A percentile compares a stretch with the other conserved stretches of the same genome.
phyloP scores from a whole-genome alignment of 306 rosid genomes.

The Canavalia gladiata region DNA sequence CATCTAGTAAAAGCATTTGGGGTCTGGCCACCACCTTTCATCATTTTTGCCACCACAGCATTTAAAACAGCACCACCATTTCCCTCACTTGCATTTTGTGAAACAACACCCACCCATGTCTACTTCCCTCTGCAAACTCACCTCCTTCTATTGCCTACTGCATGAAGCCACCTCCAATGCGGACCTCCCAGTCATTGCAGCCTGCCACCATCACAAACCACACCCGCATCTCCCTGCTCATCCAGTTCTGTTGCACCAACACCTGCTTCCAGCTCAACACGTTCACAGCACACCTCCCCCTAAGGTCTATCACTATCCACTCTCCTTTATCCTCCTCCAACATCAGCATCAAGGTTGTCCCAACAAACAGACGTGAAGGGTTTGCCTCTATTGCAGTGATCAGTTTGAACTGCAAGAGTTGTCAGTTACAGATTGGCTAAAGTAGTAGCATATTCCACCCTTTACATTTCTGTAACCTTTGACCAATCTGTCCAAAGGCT shows the following conservation, averaged over 20 bases:
- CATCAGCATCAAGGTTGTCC: neutral
- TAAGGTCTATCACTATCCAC: neutral
- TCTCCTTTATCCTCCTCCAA: neutral
- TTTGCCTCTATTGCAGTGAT: neutral
- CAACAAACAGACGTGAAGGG: neutral
- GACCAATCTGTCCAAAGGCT: neutral
- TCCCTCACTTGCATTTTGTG: neutral
- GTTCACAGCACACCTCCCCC: neutral
- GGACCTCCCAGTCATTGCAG: neutral
- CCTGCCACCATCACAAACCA: neutral
- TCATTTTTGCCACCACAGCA: neutral
- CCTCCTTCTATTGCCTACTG: neutral
- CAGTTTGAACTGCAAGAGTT: neutral
- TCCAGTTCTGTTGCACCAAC: neutral
- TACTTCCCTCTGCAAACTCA: neutral
- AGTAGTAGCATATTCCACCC: constrained; percentile 6
- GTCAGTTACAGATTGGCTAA: neutral
- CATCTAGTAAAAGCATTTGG: neutral
- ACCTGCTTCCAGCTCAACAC: neutral
- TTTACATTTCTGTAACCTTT: neutral
- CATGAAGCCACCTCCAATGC: neutral
- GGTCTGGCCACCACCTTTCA: neutral
- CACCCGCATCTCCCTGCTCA: neutral
- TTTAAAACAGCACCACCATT: neutral
- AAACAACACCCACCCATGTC: neutral